Evolutionary conservation across 257 asterid genomes (phyloP), one percentile per base, ranked within the genome.

Genomic region (Jaltomata sinuosa): DNA sequence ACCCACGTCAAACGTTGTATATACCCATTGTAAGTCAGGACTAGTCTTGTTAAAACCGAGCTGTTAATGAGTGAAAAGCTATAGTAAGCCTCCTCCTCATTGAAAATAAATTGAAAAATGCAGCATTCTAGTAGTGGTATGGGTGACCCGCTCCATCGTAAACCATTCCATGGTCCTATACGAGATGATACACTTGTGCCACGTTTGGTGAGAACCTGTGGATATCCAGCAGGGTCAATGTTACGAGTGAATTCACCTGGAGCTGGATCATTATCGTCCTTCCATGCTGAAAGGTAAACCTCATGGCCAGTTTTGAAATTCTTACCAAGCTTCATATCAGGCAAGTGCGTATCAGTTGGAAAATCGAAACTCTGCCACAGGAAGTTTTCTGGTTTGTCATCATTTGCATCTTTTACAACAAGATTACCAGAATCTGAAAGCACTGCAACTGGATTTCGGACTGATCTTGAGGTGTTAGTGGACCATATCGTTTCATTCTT

Each of bases 141-240:
- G 42, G 38, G 65, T 8, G 82, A 8, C 16, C 82, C 82, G 16
- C 82, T 78, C 36, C 82, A 89, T 7, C 86, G 72, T 1, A 89
- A 18, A 2, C 96, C 94, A 65, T 91, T 92, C 93, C 94, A 92
- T 0, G 92, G 92, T 14, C 94, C 96, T 19, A 84, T 11, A 7
- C 83, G 62, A 54, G 50, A 9, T 4, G 19, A 6, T 15, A 49
- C 68, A 79, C 11, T 31, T 57, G 68, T 19, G 67, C 83, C 83
- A 10, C 49, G 32, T 38, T 38, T 79, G 21, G 57, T 57, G 21
- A 29, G 38, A 5, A 21, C 12, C 47, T 79, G 83, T 52, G 65
- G 47, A 54, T 57, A 53, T 3, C 95, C 95, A 0, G 83, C 32
- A 6, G 84, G 84, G 59, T 91, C 92, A 76, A 84, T 47, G 9